Evolutionary conservation across 352 stramenopile genomes (phyloP).

Genomic region (Pythium dissimile): DNA sequence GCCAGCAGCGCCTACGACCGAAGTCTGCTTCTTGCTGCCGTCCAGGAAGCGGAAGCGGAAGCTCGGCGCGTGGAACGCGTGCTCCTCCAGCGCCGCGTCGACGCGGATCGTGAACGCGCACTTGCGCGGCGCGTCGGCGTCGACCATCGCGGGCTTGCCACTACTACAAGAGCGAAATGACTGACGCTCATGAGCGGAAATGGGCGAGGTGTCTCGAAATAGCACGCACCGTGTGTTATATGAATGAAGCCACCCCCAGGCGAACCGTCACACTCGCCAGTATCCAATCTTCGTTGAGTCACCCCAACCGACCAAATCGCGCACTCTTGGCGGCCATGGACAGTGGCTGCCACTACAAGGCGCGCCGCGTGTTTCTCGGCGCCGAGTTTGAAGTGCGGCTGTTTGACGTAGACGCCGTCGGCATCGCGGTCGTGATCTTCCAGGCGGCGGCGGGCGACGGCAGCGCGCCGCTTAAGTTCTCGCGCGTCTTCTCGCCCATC

Average conservation of each 20-base stretch:
- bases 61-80: slow-evolving; percentile 38
- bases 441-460: slow-evolving; percentile 24
- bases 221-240: too few relatives aligned
- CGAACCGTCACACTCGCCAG: too few relatives aligned
- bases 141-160: too few relatives aligned
- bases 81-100: slow-evolving; percentile 39
- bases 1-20: slow-evolving; percentile 27
- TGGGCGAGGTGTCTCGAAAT: too few relatives aligned
- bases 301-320: neutral
- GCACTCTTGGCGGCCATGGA: slow-evolving; percentile 40
- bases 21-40: slow-evolving; percentile 52
- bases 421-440: slow-evolving; percentile 54
- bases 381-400: slow-evolving; percentile 65
- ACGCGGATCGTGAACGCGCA: slow-evolving; percentile 64
- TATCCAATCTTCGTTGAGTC: too few relatives aligned
- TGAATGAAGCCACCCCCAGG: too few relatives aligned
- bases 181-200: too few relatives aligned
- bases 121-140: slow-evolving; percentile 26
- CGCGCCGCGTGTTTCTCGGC: slow-evolving; percentile 54
- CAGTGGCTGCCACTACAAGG: slow-evolving; percentile 60
- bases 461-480: slow-evolving; percentile 48
- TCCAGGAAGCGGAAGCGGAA: slow-evolving; percentile 77
- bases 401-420: slow-evolving; percentile 69
- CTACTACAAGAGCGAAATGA: too few relatives aligned
- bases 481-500: slow-evolving; percentile 46